Evolutionary conservation across 2,329 filamentous ascomycete species (phyloP), one percentile per base, ranked within the genome.

Genomic region (Arthrobotrys musiformis): DNA sequence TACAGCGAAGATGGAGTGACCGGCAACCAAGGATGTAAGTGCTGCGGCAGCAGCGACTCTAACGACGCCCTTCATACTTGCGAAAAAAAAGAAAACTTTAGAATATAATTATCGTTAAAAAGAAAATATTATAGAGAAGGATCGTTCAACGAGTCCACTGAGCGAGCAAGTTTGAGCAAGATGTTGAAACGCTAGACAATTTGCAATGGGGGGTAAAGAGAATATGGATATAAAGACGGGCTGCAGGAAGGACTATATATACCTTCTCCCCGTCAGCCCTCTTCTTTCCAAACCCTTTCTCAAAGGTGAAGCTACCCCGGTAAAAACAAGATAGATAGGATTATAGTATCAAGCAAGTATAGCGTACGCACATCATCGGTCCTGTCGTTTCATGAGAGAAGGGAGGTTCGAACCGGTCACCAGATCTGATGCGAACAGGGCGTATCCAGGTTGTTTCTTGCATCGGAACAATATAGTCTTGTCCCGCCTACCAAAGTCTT

Each of bases 381-480:
- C 24, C 4, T 33, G 26, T 37, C n/a, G 33, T 61, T 61, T 61
- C 33, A 58, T n/a, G 30, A 58, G 46, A 24, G 19, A 35, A 30
- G 30, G 30, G 1, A 50, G 15, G 48, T 15, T n/a, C n/a, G n/a
- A 13, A 30, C 26, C 15, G 40, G 64, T 69, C 64, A 69, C 64
- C 52, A 40, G 64, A 42, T 19, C 40, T 19, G n/a, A n/a, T n/a
- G n/a, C 2, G 40, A 61, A 33, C 63, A 50, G 19, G 44, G 52
- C 19, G 17, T 6, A 50, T 13, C 30, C 19, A 56, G 24, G n/a
- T 46, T 19, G 15, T 62, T 54, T 26, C 52, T 61, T 67, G 66
- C 73, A 66, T 70, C 73, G 73, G 73, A 77, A 70, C 52, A 69
- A 58, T 66, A 52, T 64, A 62, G 60, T 77, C 73, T 77, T 77